Evolutionary conservation across 495 filamentous ascomycete genomes (phyloP).

Genomic region (Xylaria castorea): DNA sequence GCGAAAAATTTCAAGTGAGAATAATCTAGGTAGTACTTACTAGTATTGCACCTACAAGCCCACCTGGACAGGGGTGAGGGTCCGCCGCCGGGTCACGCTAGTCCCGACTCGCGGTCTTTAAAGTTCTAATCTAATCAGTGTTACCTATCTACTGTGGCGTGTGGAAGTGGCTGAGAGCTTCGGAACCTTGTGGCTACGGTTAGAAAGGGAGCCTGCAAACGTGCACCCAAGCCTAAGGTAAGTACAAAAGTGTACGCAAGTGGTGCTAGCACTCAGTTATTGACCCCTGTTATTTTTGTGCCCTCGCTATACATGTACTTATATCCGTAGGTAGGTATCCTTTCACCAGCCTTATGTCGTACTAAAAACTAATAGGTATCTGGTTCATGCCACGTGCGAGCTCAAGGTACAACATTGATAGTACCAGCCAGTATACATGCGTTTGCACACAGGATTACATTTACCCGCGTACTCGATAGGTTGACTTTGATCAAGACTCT

Average conservation of each 20-base stretch:
- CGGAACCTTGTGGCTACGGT: too few relatives aligned
- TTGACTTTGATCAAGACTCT: not conserved
- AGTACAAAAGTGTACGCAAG: too few relatives aligned
- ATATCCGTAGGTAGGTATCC: not conserved
- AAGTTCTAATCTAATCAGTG: too few relatives aligned
- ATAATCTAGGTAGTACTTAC: not conserved
- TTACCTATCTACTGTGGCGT: too few relatives aligned
- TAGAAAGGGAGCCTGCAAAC: too few relatives aligned
- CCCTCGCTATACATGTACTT: too few relatives aligned
- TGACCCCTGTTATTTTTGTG: too few relatives aligned
- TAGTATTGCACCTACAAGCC: not conserved
- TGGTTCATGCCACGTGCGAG: too few relatives aligned
- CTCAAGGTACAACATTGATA: not conserved
- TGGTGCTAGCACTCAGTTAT: too few relatives aligned
- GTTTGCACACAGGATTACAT: not conserved
- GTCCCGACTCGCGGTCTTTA: not conserved
- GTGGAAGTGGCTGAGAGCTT: too few relatives aligned
- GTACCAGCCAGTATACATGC: not conserved
- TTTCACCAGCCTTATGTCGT: not conserved
- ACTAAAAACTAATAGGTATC: not conserved
- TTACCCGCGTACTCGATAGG: not conserved
- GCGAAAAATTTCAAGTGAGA: conserved; percentile 4
- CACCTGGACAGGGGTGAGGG: not conserved
- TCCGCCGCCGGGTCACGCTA: not conserved
- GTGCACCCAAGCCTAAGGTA: too few relatives aligned